Evolutionary conservation across 2,329 filamentous ascomycete genomes (phyloP), one percentile per base, ranked within the genome.

Genomic region (Trichothecium roseum): DNA sequence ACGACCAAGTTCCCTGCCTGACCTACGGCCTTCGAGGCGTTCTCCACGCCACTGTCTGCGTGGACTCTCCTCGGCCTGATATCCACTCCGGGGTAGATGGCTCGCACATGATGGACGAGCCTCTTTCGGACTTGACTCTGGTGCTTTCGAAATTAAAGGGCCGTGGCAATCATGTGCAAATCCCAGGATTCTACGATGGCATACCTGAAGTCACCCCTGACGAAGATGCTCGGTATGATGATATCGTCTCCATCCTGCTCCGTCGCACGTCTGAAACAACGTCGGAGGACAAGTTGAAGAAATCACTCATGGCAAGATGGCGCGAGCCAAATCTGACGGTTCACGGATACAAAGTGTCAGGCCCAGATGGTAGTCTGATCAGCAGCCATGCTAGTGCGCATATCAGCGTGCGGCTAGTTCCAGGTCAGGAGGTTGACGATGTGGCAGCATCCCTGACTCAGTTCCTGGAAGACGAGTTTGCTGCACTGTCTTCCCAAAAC

Each of bases 11-110:
- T 3, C 91, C 91, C 0, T 98, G 91, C 54, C 63, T 98, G 38
- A 98, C 91, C 0, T 98, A 98, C 42, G 91, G 91, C 1, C 70
- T 96, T 6, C 78, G 91, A 33, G 91, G 91, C 17, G 89, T 98
- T 18, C 80, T 98, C 16, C 89, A 96, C 54, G 89, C 88, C 5
- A 94, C 86, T 0, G 72, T 96, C 5, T 82, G 87, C 41, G 78
- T 98, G 18, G 81, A 93, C 44, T 93, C 87, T 38, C 76, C 78
- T 35, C 78, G 84, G 42, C 87, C 88, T 0, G 91, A 98, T 57
- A 72, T 94, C 2, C 91, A 98, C 58, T 94, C 86, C 41, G 91
- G 91, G 49, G 89, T 98, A n/a, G 89, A 96, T 50, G 91, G 91
- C 28, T 94, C 87, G 41, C 78, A 84, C 42, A 74, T 93, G 60